Base-by-base conservation (phyloP, 768 basidiomycete species). In the Lactifluus piperatus region DNA sequence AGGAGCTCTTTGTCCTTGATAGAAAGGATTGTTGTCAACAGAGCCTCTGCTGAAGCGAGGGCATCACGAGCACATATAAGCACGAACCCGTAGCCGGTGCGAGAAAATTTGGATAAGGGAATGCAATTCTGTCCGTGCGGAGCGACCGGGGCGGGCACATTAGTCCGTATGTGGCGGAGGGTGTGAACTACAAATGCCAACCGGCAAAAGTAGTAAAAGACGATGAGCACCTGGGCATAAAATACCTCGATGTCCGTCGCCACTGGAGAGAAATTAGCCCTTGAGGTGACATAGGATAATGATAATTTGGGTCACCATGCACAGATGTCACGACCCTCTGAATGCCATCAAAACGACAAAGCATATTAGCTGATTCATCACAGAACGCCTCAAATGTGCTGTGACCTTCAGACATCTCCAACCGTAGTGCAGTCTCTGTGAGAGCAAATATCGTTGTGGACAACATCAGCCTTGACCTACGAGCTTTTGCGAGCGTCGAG, bases 171-270 rank as follows among this genome's bases (percentile, higher is more conserved):
- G 43, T 67, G 67, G 36, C 67, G 70, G 13, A 74, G 67, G n/a
- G 70, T 72, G 44, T 74, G 74, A 22, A 77, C 68, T 30, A 75
- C 51, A 27, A 75, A 68, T 32, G 75, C 59, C 32, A 79, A 69
- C 26, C 73, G 71, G 58, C 74, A 76, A 4, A 71, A 73, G 46
- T 76, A 69, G 58, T 72, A 77, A 54, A 75, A 71, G 39, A 77
- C 65, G 10, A 71, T 63, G 34, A 77, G 68, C 69, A 77, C 75
- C 26, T 72, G 70, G 54, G 73, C 74, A 60, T 78, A 71, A 58
- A 77, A 76, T 32, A 62, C 64, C 60, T 80, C 79, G 51, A 74
- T 63, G 56, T 73, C 71, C 60, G 74, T 70, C 48, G 76, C 66
- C 55, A 79, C 79, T 80, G 56, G 60, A 66, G 39, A 66, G 68